Evolutionary conservation across 179 eudicot species (phyloP).

Genomic region (Kewa caespitosa): DNA sequence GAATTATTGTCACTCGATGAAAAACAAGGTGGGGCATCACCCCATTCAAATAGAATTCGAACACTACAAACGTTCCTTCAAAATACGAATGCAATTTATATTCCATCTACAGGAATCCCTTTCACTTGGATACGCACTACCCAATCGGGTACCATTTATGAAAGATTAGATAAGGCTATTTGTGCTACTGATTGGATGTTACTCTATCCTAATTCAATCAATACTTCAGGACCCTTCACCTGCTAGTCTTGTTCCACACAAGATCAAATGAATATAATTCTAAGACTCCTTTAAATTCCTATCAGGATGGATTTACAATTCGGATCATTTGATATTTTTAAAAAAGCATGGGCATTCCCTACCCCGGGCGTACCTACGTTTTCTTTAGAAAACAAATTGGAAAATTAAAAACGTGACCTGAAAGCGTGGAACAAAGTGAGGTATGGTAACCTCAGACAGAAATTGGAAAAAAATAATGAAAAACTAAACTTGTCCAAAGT

Average conservation of each 20-base stretch:
- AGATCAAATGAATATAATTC: neutral
- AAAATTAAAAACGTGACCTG: too few species aligned
- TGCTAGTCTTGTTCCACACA: neutral
- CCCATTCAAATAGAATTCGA: neutral
- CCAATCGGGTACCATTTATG: neutral
- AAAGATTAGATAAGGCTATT: neutral
- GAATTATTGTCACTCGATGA: neutral
- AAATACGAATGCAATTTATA: too few species aligned
- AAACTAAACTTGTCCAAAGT: neutral
- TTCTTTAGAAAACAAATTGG: too few species aligned
- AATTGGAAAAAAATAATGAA: too few species aligned
- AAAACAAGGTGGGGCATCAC: neutral
- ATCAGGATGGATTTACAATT: neutral
- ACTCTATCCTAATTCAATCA: neutral
- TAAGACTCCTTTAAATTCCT: neutral
- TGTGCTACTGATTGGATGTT: neutral
- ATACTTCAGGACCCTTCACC: neutral
- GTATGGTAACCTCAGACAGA: too few species aligned
- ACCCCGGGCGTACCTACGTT: too few species aligned
- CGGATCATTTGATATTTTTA: too few species aligned
- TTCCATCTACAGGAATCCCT: neutral
- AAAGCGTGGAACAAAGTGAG: too few species aligned
- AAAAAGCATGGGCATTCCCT: too few species aligned
- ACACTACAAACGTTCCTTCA: neutral
- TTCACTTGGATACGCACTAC: neutral